phyloP scores from a whole-genome alignment of 352 stramenopile species.

The Globisporangium perplexum region DNA sequence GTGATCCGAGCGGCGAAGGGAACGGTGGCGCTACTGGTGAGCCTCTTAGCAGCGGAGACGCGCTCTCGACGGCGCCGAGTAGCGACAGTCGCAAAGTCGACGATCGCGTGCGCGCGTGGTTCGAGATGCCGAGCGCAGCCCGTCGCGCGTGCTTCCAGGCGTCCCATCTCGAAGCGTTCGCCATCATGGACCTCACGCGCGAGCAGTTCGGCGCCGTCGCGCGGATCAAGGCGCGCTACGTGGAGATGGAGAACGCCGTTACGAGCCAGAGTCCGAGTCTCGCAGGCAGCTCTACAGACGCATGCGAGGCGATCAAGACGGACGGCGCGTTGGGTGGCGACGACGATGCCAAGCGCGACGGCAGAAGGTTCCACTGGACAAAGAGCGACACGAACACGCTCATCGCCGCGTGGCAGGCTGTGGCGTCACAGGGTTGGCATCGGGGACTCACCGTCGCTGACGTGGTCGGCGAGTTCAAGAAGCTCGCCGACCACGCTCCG shows the following conservation, averaged over 20 bases:
- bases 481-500: no score
- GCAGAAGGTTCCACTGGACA: neutral
- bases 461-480: neutral
- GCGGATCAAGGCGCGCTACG: neutral
- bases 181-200: neutral
- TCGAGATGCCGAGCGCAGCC: neutral
- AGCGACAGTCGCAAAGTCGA: no score
- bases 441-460: neutral
- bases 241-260: neutral
- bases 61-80: no score
- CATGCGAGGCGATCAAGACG: neutral
- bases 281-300: neutral
- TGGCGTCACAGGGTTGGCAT: neutral
- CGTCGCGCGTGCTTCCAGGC: neutral
- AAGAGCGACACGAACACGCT: neutral
- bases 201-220: neutral
- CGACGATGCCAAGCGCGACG: neutral
- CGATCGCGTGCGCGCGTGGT: neutral
- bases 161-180: neutral
- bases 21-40: no score
- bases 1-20: no score
- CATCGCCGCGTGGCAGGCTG: neutral
- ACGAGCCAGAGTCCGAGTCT: neutral
- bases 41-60: no score
- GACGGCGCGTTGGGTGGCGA: neutral